A percentile compares a stretch with the other conserved stretches of the same genome.
Conservation (phyloP, 1,284 basidiomycete species). For the Tylopilus orsonianus region DNA sequence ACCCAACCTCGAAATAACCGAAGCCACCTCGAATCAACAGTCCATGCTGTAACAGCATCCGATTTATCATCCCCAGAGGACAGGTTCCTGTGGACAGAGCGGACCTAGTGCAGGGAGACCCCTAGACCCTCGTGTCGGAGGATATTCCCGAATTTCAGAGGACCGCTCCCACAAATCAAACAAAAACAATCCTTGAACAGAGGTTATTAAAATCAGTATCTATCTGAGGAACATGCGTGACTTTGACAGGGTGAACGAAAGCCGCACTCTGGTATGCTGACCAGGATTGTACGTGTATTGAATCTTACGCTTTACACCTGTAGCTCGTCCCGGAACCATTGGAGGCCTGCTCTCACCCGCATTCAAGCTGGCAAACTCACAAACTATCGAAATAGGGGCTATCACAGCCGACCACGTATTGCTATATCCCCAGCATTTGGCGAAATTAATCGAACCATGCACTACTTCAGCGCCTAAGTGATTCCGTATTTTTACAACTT, state of each 20-base stretch:
- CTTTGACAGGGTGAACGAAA: slow-evolving; percentile 54
- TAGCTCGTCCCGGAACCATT: slow-evolving; percentile 52
- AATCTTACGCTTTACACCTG: slow-evolving; percentile 1
- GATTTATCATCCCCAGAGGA: slow-evolving; percentile 59
- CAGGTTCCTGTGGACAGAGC: slow-evolving; percentile 51
- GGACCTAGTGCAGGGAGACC: slow-evolving; percentile 50
- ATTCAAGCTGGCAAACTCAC: slow-evolving; percentile 79
- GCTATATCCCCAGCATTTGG: no score
- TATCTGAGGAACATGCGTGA: slow-evolving; percentile 60
- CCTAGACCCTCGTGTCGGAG: slow-evolving; percentile 47
- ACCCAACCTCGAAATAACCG: no score
- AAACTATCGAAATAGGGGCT: slow-evolving; percentile 73
- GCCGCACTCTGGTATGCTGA: slow-evolving; percentile 48
- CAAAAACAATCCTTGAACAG: slow-evolving; percentile 58
- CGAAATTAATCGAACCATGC: not conserved
- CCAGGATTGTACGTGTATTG: not conserved
- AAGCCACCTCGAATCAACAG: slow-evolving; percentile 34
- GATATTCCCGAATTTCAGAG: slow-evolving; percentile 1
- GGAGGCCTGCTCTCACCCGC: slow-evolving; percentile 80
- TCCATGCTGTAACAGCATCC: slow-evolving; percentile 55
- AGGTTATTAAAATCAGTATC: slow-evolving; percentile 53
- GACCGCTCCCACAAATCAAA: not conserved
- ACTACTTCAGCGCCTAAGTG: slow-evolving; percentile 1
- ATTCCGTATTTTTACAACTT: not conserved
- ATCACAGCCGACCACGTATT: slow-evolving; percentile 47